Evolutionary conservation across 2,329 filamentous ascomycete genomes (phyloP), one percentile per base, ranked within the genome.

Genomic region (Pseudogymnoascus sp.): DNA sequence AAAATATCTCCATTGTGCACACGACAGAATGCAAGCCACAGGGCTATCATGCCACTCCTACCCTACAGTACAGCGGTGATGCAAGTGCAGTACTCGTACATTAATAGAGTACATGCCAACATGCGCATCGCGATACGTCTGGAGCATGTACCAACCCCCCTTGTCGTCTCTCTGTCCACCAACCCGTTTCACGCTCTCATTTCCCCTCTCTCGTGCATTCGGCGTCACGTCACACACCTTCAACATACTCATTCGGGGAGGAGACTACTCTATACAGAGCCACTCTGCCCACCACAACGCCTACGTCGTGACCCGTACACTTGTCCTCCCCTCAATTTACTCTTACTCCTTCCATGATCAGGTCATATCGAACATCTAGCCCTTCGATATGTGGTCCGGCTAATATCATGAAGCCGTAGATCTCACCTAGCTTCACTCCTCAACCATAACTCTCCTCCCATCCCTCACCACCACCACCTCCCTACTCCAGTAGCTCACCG

Each of bases 21-120:
- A 52, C 41, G 41, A 52, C 41, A n/a, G n/a, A n/a, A n/a, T n/a
- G n/a, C n/a, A 52, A 52, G 26, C 41, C 41, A 52, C 41, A 52
- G n/a, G 41, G 41, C 3, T 52, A 52, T 52, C 41, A 52, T 52
- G 26, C 41, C 41, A 52, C 41, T 52, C 41, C 26, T 15, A 48
- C 21, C 21, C 41, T 48, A 48, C 21, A 9, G 7, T 41, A 13
- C 21, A 45, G 19, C 19, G 9, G 2, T 19, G 18, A 18, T 35
- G 13, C 34, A 21, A 21, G 37, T 19, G 9, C 18, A 13, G 7
- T 38, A 38, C 10, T 10, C n/a, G 15, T 38, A 19, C 15, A 3
- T 7, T 13, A 12, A n/a, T n/a, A n/a, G n/a, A 12, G 9, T 41
- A 41, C 38, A 41, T 41, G 10, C 38, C 38, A 7, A 7, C 19